A percentile compares a stretch with the other conserved stretches of the same genome.
Conservation (phyloP, 2,329 filamentous ascomycete species). For the Venturia oleaginea region DNA sequence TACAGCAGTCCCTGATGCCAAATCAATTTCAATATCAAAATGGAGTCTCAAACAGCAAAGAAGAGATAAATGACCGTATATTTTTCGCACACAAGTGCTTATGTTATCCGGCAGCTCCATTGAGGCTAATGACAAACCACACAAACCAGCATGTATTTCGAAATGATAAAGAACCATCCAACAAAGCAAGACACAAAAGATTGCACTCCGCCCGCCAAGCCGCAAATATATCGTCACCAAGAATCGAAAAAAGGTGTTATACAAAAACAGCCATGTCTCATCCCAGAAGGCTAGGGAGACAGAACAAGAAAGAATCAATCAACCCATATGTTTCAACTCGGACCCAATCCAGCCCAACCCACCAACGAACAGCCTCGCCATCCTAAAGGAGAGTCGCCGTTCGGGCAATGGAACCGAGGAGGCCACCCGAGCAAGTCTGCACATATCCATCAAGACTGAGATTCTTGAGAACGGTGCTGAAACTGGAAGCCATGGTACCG, state of each 20-base stretch:
- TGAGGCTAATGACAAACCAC: too few species aligned
- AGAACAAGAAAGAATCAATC: neutral
- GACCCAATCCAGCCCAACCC: neutral
- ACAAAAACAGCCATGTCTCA: neutral
- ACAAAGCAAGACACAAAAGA: neutral
- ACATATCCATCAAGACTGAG: constrained; percentile 47
- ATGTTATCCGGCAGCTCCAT: too few species aligned
- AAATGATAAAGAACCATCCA: neutral
- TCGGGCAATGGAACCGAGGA: neutral
- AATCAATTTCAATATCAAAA: too few species aligned
- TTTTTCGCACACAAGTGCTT: too few species aligned
- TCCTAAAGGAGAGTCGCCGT: neutral
- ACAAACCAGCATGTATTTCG: too few species aligned
- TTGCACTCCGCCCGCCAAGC: neutral
- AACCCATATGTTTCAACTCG: neutral
- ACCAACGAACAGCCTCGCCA: neutral
- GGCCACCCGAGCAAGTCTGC: neutral
- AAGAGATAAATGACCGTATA: too few species aligned
- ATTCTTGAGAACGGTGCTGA: constrained; percentile 58
- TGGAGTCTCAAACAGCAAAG: too few species aligned
- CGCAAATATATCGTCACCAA: neutral
- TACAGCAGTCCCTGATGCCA: too few species aligned
- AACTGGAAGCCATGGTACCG: constrained; percentile 31
- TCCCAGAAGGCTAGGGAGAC: neutral
- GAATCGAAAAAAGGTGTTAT: neutral